Evolutionary conservation across 768 basidiomycete genomes (phyloP).

Genomic region (Rhodosporidiobolus odoratus): DNA sequence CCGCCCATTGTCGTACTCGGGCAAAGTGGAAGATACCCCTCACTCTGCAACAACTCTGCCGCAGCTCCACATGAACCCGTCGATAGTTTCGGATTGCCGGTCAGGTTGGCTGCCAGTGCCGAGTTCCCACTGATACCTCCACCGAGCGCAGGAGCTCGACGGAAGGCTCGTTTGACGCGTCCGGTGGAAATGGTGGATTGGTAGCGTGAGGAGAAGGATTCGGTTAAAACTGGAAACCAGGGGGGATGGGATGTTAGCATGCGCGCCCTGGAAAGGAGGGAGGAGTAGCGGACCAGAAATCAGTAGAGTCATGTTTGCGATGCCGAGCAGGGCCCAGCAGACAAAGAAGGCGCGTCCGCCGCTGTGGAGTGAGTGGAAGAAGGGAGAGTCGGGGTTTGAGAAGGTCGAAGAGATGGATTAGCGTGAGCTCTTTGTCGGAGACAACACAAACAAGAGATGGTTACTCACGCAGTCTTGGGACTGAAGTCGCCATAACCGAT

Average conservation of each 20-base stretch:
- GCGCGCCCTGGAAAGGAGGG: too few relatives aligned
- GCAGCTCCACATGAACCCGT: background rate
- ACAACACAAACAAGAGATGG: background rate
- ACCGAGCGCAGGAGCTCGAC: background rate
- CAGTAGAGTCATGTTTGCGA: constrained; percentile 68
- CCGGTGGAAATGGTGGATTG: constrained; percentile 44
- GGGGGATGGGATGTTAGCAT: background rate
- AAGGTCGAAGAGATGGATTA: background rate
- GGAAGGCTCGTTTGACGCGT: background rate
- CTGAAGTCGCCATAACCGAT: constrained; percentile 15
- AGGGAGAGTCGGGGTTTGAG: background rate
- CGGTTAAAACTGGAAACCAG: constrained; percentile 56
- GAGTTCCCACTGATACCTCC: background rate
- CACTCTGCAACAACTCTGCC: background rate
- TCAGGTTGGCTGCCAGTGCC: background rate
- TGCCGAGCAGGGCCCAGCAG: constrained; percentile 70
- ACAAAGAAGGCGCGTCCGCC: constrained; percentile 72
- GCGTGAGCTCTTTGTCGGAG: background rate
- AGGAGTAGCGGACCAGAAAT: constrained; percentile 55
- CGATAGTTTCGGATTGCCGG: background rate
- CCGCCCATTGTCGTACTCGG: background rate
- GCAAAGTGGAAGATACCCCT: background rate
- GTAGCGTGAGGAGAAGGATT: constrained; percentile 64
- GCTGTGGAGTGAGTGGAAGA: background rate
- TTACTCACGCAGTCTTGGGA: background rate